phyloP scores from a whole-genome alignment of 2,329 filamentous ascomycete genomes.

The Uncinocarpus reesii region DNA sequence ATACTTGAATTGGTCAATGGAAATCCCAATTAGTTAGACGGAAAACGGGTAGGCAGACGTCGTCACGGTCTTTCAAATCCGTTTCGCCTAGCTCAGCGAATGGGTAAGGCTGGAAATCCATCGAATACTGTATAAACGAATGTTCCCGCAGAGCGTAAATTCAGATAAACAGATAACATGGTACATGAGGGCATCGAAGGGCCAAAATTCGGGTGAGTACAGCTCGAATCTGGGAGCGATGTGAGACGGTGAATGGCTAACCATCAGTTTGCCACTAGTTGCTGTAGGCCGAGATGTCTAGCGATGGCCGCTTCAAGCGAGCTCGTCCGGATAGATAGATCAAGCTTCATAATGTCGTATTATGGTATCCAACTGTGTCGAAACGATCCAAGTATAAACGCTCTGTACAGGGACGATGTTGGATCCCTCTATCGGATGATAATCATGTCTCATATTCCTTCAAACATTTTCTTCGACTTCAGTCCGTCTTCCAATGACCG shows the following conservation, averaged over 20 bases:
- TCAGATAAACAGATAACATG: not conserved
- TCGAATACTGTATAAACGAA: not conserved
- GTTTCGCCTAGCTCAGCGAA: not conserved
- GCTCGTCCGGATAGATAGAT: not conserved
- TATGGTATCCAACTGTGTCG: constrained; percentile 1
- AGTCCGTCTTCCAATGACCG: constrained; percentile 90
- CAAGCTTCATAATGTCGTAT: not conserved
- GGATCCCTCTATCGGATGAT: not conserved
- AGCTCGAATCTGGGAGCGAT: not conserved
- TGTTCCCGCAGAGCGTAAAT: not conserved
- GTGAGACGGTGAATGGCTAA: not conserved
- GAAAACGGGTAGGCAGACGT: not conserved
- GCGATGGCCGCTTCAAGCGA: not conserved
- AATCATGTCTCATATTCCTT: not conserved
- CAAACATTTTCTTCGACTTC: constrained; percentile 28
- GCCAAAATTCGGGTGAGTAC: not conserved
- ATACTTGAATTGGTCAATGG: not conserved
- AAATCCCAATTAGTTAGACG: not conserved
- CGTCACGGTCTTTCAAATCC: not conserved
- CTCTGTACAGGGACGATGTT: not conserved
- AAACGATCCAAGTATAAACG: constrained; percentile 5
- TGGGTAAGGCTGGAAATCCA: not conserved
- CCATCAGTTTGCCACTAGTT: not conserved
- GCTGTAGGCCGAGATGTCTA: not conserved
- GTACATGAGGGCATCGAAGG: not conserved